A percentile compares a stretch with the other conserved stretches of the same genome.
phyloP scores from a whole-genome alignment of 768 basidiomycete species.

The Sistotremastrum niveocremeum region DNA sequence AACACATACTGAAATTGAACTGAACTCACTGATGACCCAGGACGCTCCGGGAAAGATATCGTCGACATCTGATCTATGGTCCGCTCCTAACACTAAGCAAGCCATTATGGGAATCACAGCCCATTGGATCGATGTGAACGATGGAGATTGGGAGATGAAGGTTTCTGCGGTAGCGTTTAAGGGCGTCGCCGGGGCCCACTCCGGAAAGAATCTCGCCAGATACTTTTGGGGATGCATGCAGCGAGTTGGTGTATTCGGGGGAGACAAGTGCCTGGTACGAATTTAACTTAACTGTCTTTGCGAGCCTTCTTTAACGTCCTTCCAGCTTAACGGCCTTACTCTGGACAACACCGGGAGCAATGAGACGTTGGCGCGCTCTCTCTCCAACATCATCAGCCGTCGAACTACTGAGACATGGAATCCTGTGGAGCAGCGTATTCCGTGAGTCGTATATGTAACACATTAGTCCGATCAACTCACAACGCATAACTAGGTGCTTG shows the following conservation, averaged over 20 bases:
- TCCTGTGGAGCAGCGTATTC: conserved; percentile 10
- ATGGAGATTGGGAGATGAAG: conserved; percentile 14
- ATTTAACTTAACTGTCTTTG: too few relatives aligned
- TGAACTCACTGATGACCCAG: conserved; percentile 1
- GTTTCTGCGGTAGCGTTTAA: conserved; percentile 14
- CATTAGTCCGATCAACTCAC: not conserved
- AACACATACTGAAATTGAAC: not conserved
- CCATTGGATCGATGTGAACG: conserved; percentile 13
- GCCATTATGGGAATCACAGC: conserved; percentile 11
- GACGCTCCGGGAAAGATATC: conserved; percentile 8
- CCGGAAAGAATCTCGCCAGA: conserved; percentile 14
- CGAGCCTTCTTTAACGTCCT: not conserved
- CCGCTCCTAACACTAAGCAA: conserved; percentile 10
- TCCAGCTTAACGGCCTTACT: conserved; percentile 14
- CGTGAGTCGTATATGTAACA: conserved; percentile 9
- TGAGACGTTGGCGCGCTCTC: conserved; percentile 7
- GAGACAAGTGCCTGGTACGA: conserved; percentile 13
- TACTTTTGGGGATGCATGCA: conserved; percentile 15
- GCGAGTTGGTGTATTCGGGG: conserved; percentile 12
- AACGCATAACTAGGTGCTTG: conserved; percentile 12
- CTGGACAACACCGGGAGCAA: conserved; percentile 17
- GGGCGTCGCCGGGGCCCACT: conserved; percentile 12
- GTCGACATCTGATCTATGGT: conserved; percentile 9
- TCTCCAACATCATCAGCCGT: conserved; percentile 8
- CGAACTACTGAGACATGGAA: conserved; percentile 6